phyloP scores from a whole-genome alignment of 2,329 filamentous ascomycete genomes.

The Fusarium sp. region DNA sequence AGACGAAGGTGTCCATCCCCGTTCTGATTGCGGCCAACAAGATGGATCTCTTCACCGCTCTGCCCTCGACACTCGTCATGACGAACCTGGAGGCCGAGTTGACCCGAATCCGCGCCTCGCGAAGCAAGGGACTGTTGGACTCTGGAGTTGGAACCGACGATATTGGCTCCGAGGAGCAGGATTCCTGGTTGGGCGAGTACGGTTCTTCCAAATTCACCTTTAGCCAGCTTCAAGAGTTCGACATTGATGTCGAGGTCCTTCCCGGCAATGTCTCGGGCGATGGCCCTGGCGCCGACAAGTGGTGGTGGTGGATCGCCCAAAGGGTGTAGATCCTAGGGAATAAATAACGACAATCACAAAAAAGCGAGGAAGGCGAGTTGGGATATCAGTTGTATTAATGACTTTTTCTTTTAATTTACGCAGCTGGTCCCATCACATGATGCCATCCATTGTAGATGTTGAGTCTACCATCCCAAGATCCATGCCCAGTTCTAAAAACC shows the following conservation, averaged over 20 bases:
- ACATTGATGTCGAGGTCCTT: constrained; percentile 80
- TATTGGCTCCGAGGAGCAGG: constrained; percentile 74
- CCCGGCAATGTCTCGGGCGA: constrained; percentile 78
- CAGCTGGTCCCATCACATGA: constrained; percentile 31
- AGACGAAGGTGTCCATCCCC: constrained; percentile 64
- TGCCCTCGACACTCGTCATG: constrained; percentile 82
- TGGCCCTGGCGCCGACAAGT: constrained; percentile 79
- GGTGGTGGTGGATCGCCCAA: constrained; percentile 92
- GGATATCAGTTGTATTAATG: constrained; percentile 42
- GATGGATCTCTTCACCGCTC: constrained; percentile 91
- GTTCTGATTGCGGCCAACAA: constrained; percentile 94
- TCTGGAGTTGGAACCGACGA: constrained; percentile 79
- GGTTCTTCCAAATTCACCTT: constrained; percentile 85
- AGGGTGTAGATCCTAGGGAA: constrained; percentile 50
- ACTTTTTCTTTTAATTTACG: constrained; percentile 37
- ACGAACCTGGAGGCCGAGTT: constrained; percentile 84
- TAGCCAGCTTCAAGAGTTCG: constrained; percentile 83
- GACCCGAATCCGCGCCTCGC: constrained; percentile 79
- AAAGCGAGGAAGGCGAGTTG: too few relatives aligned
- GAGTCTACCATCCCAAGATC: constrained; percentile 52
- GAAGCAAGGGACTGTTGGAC: constrained; percentile 84
- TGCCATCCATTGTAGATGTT: constrained; percentile 53
- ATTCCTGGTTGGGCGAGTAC: constrained; percentile 86
- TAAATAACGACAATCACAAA: too few relatives aligned
- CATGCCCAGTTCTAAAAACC: constrained; percentile 34